Percentiles rank a stretch among this genome's conserved stretches.
Conservation (phyloP, 2,329 filamentous ascomycete species). For the Paraconiothyrium brasiliense region DNA sequence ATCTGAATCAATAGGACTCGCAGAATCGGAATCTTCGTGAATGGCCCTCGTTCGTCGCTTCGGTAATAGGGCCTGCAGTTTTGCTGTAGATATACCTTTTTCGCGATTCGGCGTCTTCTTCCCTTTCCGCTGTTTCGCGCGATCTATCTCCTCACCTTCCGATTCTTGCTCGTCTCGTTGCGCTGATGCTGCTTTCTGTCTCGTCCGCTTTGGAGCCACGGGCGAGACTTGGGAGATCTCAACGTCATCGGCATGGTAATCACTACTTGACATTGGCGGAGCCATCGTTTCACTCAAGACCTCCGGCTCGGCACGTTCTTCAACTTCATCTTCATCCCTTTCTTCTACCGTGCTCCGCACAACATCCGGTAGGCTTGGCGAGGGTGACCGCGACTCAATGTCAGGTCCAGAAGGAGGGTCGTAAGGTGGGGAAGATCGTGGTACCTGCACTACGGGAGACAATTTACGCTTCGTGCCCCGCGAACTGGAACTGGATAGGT, state of each 20-base stretch:
- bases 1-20: slow-evolving; percentile 48
- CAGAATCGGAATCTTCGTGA: slow-evolving; percentile 50
- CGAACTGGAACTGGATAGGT: slow-evolving; percentile 43
- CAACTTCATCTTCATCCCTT: slow-evolving; percentile 24
- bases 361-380: slow-evolving; percentile 46
- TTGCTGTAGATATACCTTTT: slow-evolving; percentile 53
- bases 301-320: slow-evolving; percentile 37
- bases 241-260: slow-evolving; percentile 28
- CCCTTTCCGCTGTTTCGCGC: slow-evolving; percentile 27
- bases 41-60: slow-evolving; percentile 48
- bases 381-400: slow-evolving; percentile 42
- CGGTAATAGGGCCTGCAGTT: slow-evolving; percentile 56
- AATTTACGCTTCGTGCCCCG: slow-evolving; percentile 52
- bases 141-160: slow-evolving; percentile 30
- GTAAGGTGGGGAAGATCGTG: slow-evolving; percentile 50
- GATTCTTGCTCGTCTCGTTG: slow-evolving; percentile 34
- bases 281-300: slow-evolving; percentile 54
- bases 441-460: slow-evolving; percentile 49
- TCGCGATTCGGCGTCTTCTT: slow-evolving; percentile 34
- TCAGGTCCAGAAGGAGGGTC: slow-evolving; percentile 39
- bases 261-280: slow-evolving; percentile 56
- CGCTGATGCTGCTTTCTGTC: slow-evolving; percentile 27
- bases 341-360: slow-evolving; percentile 43
- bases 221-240: slow-evolving; percentile 29
- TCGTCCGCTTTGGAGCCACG: slow-evolving; percentile 26